Evolutionary conservation across 2,329 filamentous ascomycete genomes (phyloP).

Genomic region (Ceratocystis eucalypticola): DNA sequence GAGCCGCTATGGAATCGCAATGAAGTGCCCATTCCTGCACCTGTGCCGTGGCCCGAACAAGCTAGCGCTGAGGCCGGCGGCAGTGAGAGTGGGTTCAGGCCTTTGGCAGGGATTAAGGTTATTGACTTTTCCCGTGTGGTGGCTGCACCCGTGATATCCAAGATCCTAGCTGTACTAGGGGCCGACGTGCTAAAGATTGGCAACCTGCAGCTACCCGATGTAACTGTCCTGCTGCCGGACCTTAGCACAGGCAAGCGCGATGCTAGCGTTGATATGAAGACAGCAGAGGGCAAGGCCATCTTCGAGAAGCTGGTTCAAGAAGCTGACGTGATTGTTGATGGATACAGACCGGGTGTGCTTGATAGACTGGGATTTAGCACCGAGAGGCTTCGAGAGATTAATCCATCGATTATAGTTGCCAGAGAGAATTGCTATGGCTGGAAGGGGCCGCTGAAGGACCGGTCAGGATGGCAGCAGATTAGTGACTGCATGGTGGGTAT

Average conservation of each 20-base stretch:
- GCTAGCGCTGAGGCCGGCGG: neutral
- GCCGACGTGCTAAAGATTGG: constrained; percentile 63
- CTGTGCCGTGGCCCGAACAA: constrained; percentile 18
- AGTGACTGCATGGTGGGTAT: constrained; percentile 46
- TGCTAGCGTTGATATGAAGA: constrained; percentile 48
- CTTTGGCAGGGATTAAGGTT: constrained; percentile 51
- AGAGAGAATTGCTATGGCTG: constrained; percentile 63
- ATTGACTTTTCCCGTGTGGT: constrained; percentile 65
- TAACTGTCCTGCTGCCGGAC: constrained; percentile 60
- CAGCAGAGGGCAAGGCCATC: constrained; percentile 34
- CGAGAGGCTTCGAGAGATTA: constrained; percentile 24
- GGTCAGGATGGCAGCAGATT: constrained; percentile 60
- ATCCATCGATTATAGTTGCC: constrained; percentile 42
- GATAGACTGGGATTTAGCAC: constrained; percentile 22
- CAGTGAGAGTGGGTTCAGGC: constrained; percentile 21
- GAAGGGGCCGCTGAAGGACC: constrained; percentile 30
- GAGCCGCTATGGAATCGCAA: constrained; percentile 19
- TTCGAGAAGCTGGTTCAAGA: constrained; percentile 49
- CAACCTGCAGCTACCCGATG: constrained; percentile 51
- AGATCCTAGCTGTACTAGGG: constrained; percentile 61
- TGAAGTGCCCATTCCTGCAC: constrained; percentile 19
- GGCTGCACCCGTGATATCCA: constrained; percentile 58
- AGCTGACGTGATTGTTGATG: constrained; percentile 52
- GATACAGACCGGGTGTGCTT: constrained; percentile 54
- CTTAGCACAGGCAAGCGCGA: constrained; percentile 60